phyloP scores from a whole-genome alignment of 108 stramenopile genomes.

The Nannochloropsis salina region DNA sequence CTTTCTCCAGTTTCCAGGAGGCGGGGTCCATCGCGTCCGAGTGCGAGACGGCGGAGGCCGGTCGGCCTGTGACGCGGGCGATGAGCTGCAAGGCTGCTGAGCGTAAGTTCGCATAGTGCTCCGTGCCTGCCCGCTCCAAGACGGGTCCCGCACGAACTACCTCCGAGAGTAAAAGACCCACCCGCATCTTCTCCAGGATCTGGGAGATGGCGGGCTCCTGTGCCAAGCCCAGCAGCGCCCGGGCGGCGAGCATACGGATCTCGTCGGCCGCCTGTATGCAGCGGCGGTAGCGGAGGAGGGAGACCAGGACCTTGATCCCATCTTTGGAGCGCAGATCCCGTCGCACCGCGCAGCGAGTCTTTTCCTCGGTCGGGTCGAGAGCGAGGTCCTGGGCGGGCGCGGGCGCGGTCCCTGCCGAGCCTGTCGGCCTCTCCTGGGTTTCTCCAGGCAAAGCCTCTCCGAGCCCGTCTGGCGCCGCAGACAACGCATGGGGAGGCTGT shows the following conservation, averaged over 20 bases:
- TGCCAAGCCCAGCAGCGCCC: constrained; percentile 34
- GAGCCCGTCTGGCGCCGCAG: not conserved
- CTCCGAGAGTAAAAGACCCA: constrained; percentile 25
- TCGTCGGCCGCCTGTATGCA: constrained; percentile 27
- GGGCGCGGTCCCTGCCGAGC: not conserved
- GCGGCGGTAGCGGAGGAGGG: constrained; percentile 31
- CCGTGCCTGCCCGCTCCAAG: constrained; percentile 21
- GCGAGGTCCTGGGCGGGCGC: not conserved
- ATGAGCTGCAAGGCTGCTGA: constrained; percentile 31
- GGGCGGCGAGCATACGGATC: constrained; percentile 30
- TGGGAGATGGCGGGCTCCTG: constrained; percentile 37
- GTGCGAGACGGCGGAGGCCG: constrained; percentile 21
- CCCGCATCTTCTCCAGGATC: constrained; percentile 42
- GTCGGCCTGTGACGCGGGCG: constrained; percentile 26
- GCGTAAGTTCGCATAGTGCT: constrained; percentile 27
- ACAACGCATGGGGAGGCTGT: not conserved
- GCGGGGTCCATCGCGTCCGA: constrained; percentile 34
- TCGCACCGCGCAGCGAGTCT: not conserved
- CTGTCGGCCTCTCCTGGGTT: no score
- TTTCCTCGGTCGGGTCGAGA: not conserved
- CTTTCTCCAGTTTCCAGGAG: constrained; percentile 25
- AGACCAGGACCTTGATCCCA: constrained; percentile 38
- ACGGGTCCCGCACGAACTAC: constrained; percentile 37
- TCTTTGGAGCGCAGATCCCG: constrained; percentile 21
- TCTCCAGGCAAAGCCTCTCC: not conserved